Percentiles rank a stretch among this genome's conserved stretches.
These are phyloP conservation scores for Boletus subparvulus DNA, from an alignment of 768 basidiomycete genomes.

Conservation along the genomic window DNA sequence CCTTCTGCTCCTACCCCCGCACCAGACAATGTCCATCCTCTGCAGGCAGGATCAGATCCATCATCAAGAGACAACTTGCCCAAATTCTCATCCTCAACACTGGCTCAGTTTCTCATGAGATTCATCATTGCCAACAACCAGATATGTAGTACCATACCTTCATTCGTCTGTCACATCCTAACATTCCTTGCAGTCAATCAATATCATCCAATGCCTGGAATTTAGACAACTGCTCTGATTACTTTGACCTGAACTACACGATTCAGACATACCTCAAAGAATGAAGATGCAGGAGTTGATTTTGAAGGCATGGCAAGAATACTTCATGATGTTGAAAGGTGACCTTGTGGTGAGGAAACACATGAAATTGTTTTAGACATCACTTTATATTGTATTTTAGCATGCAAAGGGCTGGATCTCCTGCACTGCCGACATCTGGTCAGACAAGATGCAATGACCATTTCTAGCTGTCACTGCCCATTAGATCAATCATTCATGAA, in stretches of 20 bases:
- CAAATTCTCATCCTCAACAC: not conserved
- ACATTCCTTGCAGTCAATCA: not conserved
- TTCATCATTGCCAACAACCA: too few relatives aligned
- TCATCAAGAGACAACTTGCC: not conserved
- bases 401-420: too few relatives aligned
- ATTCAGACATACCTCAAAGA: constrained; percentile 30
- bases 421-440: too few relatives aligned
- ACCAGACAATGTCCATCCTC: not conserved
- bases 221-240: constrained; percentile 27
- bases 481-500: too few relatives aligned
- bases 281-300: constrained; percentile 22
- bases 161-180: too few relatives aligned
- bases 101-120: too few relatives aligned
- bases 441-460: too few relatives aligned
- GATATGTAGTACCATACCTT: too few relatives aligned
- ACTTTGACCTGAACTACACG: constrained; percentile 20
- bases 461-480: constrained; percentile 11
- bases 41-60: too few relatives aligned
- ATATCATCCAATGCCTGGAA: constrained; percentile 13
- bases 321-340: constrained; percentile 11
- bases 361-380: too few relatives aligned
- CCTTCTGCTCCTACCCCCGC: not conserved
- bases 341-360: constrained; percentile 31
- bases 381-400: too few relatives aligned
- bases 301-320: constrained; percentile 18